Conservation (phyloP, 768 basidiomycete genomes). For the Mycena polygramma region DNA sequence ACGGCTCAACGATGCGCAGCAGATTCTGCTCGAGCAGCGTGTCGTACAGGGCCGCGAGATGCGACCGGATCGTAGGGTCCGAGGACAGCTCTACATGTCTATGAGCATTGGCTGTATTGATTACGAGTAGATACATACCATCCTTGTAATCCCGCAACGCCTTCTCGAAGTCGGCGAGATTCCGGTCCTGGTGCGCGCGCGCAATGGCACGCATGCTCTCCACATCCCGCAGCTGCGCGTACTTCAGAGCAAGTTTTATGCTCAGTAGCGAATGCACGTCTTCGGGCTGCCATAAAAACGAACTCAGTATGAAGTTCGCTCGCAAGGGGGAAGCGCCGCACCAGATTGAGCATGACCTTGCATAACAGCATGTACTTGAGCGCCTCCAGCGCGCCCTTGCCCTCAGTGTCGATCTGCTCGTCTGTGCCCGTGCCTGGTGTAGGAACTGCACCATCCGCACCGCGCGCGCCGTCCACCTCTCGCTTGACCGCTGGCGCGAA, state of each 20-base stretch:
- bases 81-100: slow-evolving; percentile 85
- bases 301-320: slow-evolving; percentile 2
- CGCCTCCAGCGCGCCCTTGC: slow-evolving; percentile 82
- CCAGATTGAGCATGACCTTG: slow-evolving; percentile 97
- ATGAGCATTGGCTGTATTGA: not conserved
- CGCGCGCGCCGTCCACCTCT: slow-evolving; percentile 27
- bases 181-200: slow-evolving; percentile 91
- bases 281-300: slow-evolving; percentile 74
- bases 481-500: slow-evolving; percentile 26
- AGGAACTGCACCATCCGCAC: slow-evolving; percentile 36
- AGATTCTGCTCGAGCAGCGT: slow-evolving; percentile 97
- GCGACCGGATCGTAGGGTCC: slow-evolving; percentile 95
- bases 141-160: slow-evolving; percentile 89
- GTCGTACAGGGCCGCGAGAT: slow-evolving; percentile 94
- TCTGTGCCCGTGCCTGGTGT: slow-evolving; percentile 8
- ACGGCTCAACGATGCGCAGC: slow-evolving; percentile 95
- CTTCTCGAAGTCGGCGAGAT: slow-evolving; percentile 90
- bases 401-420: slow-evolving; percentile 82
- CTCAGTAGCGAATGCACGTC: slow-evolving; percentile 90
- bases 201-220: slow-evolving; percentile 98
- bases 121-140: slow-evolving; percentile 54
- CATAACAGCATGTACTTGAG: slow-evolving; percentile 99
- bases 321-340: slow-evolving; percentile 53
- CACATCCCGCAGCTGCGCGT: slow-evolving; percentile 88
- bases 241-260: slow-evolving; percentile 90